Conservation (phyloP, 352 stramenopile genomes). For the Globisporangium paroecandrum region DNA sequence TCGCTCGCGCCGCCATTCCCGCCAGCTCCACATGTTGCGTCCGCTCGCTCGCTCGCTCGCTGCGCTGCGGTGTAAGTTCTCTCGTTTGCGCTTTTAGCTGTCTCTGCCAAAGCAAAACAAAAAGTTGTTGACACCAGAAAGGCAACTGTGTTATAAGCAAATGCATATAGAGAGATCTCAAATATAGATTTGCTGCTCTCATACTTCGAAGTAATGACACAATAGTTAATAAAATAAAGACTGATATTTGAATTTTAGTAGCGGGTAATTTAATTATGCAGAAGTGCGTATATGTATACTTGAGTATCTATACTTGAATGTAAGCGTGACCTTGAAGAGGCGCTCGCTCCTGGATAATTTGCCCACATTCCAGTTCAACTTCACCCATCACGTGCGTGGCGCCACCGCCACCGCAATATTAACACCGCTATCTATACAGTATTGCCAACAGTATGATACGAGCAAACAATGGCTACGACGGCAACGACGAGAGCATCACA, state of each 20-base stretch:
- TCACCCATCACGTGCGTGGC: neutral
- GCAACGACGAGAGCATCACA: slow-evolving; percentile 12
- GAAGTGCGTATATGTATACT: no score
- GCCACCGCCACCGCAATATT: neutral
- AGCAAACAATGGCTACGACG: neutral
- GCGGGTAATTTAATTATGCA: no score
- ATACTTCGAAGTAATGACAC: no score
- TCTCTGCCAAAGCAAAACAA: neutral
- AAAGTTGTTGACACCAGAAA: neutral
- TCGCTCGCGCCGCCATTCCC: slow-evolving; percentile 9
- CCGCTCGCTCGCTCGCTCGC: neutral
- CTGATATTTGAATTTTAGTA: no score
- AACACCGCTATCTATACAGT: neutral
- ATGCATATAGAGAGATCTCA: neutral
- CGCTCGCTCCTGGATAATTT: neutral
- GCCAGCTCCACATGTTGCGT: slow-evolving; percentile 7
- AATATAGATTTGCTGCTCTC: neutral
- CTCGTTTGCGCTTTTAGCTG: slow-evolving; percentile 2
- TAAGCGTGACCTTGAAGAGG: neutral
- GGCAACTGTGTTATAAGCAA: neutral
- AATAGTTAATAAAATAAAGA: no score
- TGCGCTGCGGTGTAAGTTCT: neutral
- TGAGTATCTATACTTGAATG: no score
- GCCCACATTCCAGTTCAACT: neutral
- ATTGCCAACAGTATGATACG: neutral